Base-by-base conservation (phyloP, 495 filamentous ascomycete genomes). In the Lasiosphaeris hirsuta region DNA sequence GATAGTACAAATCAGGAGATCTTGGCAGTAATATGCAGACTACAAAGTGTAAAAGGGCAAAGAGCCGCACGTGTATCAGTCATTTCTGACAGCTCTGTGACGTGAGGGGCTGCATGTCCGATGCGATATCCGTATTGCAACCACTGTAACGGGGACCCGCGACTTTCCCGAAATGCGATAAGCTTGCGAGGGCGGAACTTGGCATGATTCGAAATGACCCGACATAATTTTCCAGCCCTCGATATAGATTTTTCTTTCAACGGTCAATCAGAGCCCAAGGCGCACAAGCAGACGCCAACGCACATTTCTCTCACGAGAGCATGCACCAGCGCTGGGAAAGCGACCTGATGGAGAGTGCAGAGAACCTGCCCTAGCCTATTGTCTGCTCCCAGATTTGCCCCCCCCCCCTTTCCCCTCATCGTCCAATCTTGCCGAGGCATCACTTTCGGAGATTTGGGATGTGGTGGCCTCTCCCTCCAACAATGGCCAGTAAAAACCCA, bases 21-120 rank as follows among this genome's bases (percentile, higher is more conserved):
- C 15, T 40, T 51, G 36, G 49, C 49, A 51, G 49, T 36, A 51
- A 15, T 23, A 36, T 36, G 47, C 34, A 7, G n/a, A n/a, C n/a
- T n/a, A n/a, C n/a, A n/a, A n/a, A n/a, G 11, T 51, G 47, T 34
- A 38, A 30, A 30, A 30, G n/a, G 10, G 17, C 45, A 13, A 48
- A 23, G 23, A 8, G 10, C 15, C 33, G 19, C 8, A 15, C 23
- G 1, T 30, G 18, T 34, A 13, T 30, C 46, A 19, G 46, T 36
- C 46, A 49, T 49, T 33, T 40, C 15, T 51, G 49, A 40, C 49
- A 19, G 15, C 15, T 14, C 15, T 7, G 34, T 51, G 49, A 51
- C 49, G 49, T 51, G 49, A 17, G 10, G 36, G 5, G 46, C 10
- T n/a, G 11, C 46, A 35, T 10, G 7, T 19, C 7, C 9, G 35